Evolutionary conservation across 768 basidiomycete species (phyloP).

Genomic region (Pisolithus marmoratus): DNA sequence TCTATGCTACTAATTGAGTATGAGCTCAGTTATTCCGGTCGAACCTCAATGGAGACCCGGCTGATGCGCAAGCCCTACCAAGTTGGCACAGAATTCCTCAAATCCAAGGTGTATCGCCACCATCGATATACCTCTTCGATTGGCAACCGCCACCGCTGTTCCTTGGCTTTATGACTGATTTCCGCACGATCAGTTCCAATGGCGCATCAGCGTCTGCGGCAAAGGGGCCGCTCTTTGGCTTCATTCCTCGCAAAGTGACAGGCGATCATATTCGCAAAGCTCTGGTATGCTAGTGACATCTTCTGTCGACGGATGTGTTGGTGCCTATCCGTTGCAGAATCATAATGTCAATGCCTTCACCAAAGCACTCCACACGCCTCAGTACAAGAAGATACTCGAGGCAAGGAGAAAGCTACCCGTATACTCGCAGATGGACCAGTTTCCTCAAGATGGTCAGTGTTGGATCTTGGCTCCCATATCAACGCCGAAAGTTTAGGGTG

Average conservation of each 20-base stretch:
- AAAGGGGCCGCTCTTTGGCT: conserved; percentile 66
- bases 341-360: conserved; percentile 87
- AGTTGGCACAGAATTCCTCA: too few species aligned
- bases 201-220: conserved; percentile 12
- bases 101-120: too few species aligned
- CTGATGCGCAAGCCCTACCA: too few species aligned
- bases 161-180: too few species aligned
- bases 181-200: conserved; percentile 22
- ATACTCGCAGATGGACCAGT: conserved; percentile 87
- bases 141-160: too few species aligned
- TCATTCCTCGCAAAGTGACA: conserved; percentile 63
- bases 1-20: too few species aligned
- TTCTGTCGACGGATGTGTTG: neutral
- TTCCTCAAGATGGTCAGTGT: conserved; percentile 77
- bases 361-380: conserved; percentile 62
- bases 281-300: conserved; percentile 42
- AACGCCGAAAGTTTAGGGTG: neutral
- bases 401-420: conserved; percentile 87
- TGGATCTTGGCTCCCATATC: neutral
- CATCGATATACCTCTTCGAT: too few species aligned
- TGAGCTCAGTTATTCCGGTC: too few species aligned
- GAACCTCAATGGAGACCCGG: too few species aligned
- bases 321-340: conserved; percentile 41
- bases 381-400: conserved; percentile 85
- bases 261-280: conserved; percentile 61